phyloP scores from a whole-genome alignment of 1,139 yeast species.

The Geotrichum fermentans region DNA sequence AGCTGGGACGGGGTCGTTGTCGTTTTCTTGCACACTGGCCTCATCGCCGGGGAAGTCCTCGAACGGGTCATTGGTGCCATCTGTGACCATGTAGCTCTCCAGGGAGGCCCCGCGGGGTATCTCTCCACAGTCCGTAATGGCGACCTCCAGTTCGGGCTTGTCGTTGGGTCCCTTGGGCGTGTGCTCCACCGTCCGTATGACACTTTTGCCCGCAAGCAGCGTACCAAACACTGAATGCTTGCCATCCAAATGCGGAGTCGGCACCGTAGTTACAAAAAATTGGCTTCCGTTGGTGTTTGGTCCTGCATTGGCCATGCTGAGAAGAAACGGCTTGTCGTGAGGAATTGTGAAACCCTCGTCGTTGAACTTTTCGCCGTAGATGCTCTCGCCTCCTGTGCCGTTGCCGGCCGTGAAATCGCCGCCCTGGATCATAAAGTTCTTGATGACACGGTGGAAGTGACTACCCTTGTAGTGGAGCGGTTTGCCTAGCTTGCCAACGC shows the following conservation, averaged over 20 bases:
- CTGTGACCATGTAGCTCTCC: constrained; percentile 40
- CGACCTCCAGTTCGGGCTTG: constrained; percentile 59
- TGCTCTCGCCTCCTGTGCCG: constrained; percentile 94
- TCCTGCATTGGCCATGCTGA: constrained; percentile 96
- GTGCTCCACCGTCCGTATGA: constrained; percentile 74
- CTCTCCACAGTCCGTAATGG: constrained; percentile 67
- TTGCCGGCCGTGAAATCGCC: constrained; percentile 90
- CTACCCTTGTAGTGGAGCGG: constrained; percentile 75
- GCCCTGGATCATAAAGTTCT: constrained; percentile 85
- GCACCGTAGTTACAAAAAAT: constrained; percentile 76
- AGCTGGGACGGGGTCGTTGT: constrained; percentile 56
- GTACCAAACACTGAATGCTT: constrained; percentile 95
- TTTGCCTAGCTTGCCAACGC: constrained; percentile 56
- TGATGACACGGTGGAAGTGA: constrained; percentile 86
- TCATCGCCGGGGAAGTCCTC: constrained; percentile 76
- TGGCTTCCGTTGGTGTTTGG: constrained; percentile 95
- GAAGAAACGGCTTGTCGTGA: constrained; percentile 79
- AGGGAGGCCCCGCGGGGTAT: constrained; percentile 40
- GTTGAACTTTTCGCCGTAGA: constrained; percentile 91
- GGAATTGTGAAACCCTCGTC: constrained; percentile 69
- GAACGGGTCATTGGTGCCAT: constrained; percentile 79
- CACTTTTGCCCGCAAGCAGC: constrained; percentile 74
- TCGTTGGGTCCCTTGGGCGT: constrained; percentile 59
- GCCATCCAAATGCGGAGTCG: constrained; percentile 81
- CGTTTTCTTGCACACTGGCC: constrained; percentile 36